Base-by-base conservation (phyloP, 2,329 filamentous ascomycete species). In the Tolypocladium tropicale region DNA sequence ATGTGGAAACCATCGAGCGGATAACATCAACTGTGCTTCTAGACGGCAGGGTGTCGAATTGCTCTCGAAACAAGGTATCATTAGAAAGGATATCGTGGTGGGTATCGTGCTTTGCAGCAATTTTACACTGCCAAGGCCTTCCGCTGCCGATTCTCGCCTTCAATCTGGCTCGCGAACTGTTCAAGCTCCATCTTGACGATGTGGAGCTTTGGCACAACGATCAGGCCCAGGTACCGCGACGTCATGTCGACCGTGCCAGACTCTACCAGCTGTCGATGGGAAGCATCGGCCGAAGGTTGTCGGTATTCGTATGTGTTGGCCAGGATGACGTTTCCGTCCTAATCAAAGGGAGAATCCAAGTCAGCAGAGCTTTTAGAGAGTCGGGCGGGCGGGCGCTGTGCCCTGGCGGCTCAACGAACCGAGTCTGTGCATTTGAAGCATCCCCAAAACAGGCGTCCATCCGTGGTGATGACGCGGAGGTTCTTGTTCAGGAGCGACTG, bases 341-440 rank as follows among this genome's bases (percentile, higher is more conserved):
- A 63, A 32, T 28, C 12, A n/a, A 52, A 14, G n/a, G 30, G 37
- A 25, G 48, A 21, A 11, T 53, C 9, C 23, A 30, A 6, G 37
- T 56, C 52, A 52, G 52, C 25, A 4, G 25, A 5, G 25, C 43
- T 30, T 32, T n/a, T 21, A 30, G 9, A 23, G n/a, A n/a, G 30
- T 14, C 25, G 11, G 33, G 39, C 30, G 21, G 34, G 7, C 32
- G 25, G 49, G 11, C n/a, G 57, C 48, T 36, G 32, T 18, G n/a
- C 46, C 32, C 28, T 50, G 52, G 36, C 32, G 57, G 51, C 54
- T 48, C 34, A 50, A 78, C 81, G 53, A 74, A 95, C 91, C 58
- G 88, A 84, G 76, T 99, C 94, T 33, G 92, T 96, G 76, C 94
- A 99, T 73, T 95, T 96, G 74, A 99, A 89, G 60, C 85, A 80